A percentile compares a stretch with the other conserved stretches of the same genome.
Conservation (phyloP, 345 rosid genomes). For the Salix arbutifolia region DNA sequence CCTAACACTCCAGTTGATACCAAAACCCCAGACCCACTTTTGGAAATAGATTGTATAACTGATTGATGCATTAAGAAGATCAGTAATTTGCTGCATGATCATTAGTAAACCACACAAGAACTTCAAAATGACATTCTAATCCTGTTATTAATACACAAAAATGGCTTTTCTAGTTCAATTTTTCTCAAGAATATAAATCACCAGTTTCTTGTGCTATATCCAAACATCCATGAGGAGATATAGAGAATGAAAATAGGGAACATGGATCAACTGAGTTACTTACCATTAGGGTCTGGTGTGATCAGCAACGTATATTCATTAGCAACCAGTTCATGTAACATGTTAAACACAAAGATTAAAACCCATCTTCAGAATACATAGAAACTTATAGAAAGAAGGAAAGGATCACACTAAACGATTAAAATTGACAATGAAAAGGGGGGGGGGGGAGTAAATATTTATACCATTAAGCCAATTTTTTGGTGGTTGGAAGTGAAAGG, state of each 20-base stretch:
- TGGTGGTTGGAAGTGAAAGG: slow-evolving; percentile 50
- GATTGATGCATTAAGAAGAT: too few species aligned
- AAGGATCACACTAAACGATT: not conserved
- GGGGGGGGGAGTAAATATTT: not conserved
- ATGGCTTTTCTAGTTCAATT: too few species aligned
- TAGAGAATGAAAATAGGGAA: not conserved
- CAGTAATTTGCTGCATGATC: too few species aligned
- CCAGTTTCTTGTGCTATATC: not conserved
- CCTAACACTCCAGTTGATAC: not conserved
- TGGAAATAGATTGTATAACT: not conserved
- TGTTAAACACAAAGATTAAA: not conserved
- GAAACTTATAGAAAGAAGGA: not conserved
- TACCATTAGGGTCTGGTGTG: slow-evolving; percentile 46
- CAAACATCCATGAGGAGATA: not conserved
- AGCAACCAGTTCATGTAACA: slow-evolving; percentile 6
- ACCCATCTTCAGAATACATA: not conserved
- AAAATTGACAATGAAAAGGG: not conserved
- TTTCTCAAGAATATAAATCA: not conserved
- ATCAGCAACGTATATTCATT: slow-evolving; percentile 9
- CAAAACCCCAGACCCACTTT: too few species aligned
- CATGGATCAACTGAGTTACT: slow-evolving; percentile 4
- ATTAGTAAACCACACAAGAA: too few species aligned
- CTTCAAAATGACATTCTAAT: not conserved
- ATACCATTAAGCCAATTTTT: slow-evolving; percentile 52
- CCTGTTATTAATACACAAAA: not conserved